phyloP scores from a whole-genome alignment of 2,329 filamentous ascomycete species.

The Fusarium tuaranense region DNA sequence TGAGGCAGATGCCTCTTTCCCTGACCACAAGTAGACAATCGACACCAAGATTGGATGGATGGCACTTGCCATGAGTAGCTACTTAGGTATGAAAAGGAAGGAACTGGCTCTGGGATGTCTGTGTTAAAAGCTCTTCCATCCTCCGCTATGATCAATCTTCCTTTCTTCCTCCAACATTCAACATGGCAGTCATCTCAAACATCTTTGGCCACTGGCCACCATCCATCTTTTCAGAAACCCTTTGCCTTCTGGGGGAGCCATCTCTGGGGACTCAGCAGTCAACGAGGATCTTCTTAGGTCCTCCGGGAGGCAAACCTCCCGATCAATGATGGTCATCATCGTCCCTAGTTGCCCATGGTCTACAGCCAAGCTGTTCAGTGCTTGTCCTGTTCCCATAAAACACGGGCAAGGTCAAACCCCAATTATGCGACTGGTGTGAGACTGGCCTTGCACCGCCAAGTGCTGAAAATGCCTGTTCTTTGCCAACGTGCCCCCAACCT shows the following conservation, averaged over 20 bases:
- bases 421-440: background rate
- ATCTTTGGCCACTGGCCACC: conserved; percentile 26
- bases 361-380: background rate
- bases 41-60: background rate
- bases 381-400: background rate
- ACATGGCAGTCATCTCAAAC: conserved; percentile 17
- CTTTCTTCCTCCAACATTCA: conserved; percentile 9
- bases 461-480: background rate
- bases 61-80: background rate
- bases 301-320: conserved; percentile 1
- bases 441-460: background rate
- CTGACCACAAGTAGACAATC: background rate
- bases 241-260: conserved; percentile 21
- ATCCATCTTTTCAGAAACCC: conserved; percentile 6
- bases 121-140: background rate
- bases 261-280: conserved; percentile 27
- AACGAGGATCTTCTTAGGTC: background rate
- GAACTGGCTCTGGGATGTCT: background rate
- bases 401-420: background rate
- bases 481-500: too few species aligned
- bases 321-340: background rate
- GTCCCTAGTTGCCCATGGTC: background rate
- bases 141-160: background rate
- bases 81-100: background rate
- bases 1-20: background rate